Conservation (phyloP, 2,329 filamentous ascomycete species). For the Phoma sp. region DNA sequence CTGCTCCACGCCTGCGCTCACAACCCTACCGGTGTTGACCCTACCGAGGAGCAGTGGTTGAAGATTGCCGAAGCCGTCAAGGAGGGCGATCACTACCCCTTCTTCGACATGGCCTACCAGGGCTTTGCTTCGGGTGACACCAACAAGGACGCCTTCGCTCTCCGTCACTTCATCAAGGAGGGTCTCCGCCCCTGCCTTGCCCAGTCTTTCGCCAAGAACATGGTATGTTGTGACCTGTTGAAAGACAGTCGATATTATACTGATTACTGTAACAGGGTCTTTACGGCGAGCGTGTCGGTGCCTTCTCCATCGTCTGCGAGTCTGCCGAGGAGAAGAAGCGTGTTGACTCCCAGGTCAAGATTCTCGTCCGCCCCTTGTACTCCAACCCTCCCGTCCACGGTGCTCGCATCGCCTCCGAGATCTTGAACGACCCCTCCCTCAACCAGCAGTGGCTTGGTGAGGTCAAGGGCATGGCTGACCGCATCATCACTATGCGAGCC, state of each 20-base stretch:
- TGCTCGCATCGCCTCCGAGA: conserved; percentile 89
- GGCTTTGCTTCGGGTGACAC: conserved; percentile 94
- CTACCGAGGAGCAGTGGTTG: conserved; percentile 88
- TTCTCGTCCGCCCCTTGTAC: conserved; percentile 94
- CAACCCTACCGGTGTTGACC: conserved; percentile 97
- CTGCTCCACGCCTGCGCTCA: conserved; percentile 96
- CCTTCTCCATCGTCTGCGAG: conserved; percentile 89
- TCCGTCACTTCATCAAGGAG: conserved; percentile 91
- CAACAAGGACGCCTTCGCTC: conserved; percentile 89
- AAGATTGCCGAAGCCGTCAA: conserved; percentile 88
- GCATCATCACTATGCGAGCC: conserved; percentile 97
- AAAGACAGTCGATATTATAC: no score
- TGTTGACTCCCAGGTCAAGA: conserved; percentile 97
- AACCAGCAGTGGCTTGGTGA: conserved; percentile 95
- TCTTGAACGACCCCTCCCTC: conserved; percentile 82
- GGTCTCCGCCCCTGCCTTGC: conserved; percentile 87
- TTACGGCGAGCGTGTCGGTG: conserved; percentile 96
- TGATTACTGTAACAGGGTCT: conserved; percentile 68
- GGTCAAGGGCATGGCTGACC: conserved; percentile 98
- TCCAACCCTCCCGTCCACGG: conserved; percentile 98
- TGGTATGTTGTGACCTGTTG: conserved; percentile 62
- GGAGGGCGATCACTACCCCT: conserved; percentile 84
- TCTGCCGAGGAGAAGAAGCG: conserved; percentile 91
- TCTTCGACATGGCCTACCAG: conserved; percentile 92
- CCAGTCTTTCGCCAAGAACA: conserved; percentile 99